Evolutionary conservation across 2,329 filamentous ascomycete species (phyloP).

Genomic region (Aspergillus piperis): DNA sequence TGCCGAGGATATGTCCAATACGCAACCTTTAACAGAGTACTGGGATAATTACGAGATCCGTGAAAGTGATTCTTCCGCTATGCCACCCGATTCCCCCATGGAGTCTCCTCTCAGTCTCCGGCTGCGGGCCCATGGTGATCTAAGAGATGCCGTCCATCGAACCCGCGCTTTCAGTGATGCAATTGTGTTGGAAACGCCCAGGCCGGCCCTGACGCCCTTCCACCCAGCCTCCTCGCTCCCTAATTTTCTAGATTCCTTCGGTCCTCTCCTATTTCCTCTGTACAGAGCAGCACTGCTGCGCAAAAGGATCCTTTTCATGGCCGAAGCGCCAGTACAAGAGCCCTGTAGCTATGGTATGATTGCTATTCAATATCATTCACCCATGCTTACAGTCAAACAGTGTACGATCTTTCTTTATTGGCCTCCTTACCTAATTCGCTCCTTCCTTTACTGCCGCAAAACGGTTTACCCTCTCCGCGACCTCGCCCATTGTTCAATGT

Average conservation of each 20-base stretch:
- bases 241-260: conserved; percentile 76
- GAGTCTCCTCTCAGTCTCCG: conserved; percentile 54
- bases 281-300: conserved; percentile 83
- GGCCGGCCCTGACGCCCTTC: conserved; percentile 68
- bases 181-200: conserved; percentile 42
- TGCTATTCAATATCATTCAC: conserved; percentile 12
- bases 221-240: conserved; percentile 86
- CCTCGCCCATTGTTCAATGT: conserved; percentile 86
- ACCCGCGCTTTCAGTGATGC: conserved; percentile 46
- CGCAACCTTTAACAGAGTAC: conserved; percentile 70
- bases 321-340: conserved; percentile 79
- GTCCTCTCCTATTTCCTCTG: conserved; percentile 87
- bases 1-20: conserved; percentile 65
- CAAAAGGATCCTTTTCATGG: conserved; percentile 84
- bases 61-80: conserved; percentile 38
- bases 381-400: conserved; percentile 49
- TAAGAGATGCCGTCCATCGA: conserved; percentile 31
- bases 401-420: conserved; percentile 91
- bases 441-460: conserved; percentile 66
- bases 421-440: conserved; percentile 81
- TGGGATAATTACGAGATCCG: conserved; percentile 61
- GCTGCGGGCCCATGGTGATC: conserved; percentile 55
- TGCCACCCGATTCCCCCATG: conserved; percentile 50
- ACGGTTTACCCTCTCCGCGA: conserved; percentile 61
- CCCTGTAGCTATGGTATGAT: conserved; percentile 82